Percentiles rank a stretch among this genome's conserved stretches.
Evolutionary conservation across 225 moss, liverwort and hornwort genomes (phyloP).

Genomic region (Neckera pumila): DNA sequence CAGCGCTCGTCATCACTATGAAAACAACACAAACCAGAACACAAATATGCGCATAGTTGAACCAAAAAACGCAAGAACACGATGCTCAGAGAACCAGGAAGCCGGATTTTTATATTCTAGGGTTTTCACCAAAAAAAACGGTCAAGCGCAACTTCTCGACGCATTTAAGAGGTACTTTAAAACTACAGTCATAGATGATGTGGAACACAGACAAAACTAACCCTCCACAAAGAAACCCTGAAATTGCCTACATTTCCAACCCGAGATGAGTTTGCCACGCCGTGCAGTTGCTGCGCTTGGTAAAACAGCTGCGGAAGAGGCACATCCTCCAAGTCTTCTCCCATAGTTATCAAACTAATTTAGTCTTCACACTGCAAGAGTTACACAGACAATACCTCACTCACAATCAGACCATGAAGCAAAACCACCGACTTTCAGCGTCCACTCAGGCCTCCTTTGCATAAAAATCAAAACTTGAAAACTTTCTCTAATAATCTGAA

Average conservation of each 20-base stretch:
- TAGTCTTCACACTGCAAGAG: background rate
- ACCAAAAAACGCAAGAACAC: background rate
- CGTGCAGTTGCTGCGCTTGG: constrained; percentile 57
- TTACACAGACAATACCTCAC: background rate
- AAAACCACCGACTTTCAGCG: background rate
- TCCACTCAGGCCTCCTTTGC: background rate
- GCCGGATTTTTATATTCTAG: background rate
- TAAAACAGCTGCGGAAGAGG: constrained; percentile 74
- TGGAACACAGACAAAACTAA: background rate
- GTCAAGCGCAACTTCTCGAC: background rate
- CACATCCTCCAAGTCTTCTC: constrained; percentile 70
- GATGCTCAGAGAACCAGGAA: background rate
- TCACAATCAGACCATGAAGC: background rate
- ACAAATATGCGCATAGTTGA: background rate
- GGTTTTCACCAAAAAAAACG: background rate
- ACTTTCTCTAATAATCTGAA: too few species aligned
- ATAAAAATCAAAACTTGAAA: background rate
- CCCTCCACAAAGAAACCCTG: background rate
- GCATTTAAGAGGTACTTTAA: background rate
- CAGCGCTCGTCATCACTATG: background rate
- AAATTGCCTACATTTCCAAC: constrained; percentile 37
- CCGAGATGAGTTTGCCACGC: constrained; percentile 35
- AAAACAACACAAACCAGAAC: background rate
- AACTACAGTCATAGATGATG: background rate
- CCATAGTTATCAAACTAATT: constrained; percentile 29